Evolutionary conservation across 208 protist genomes (phyloP).

Genomic region (Leishmania braziliensis): DNA sequence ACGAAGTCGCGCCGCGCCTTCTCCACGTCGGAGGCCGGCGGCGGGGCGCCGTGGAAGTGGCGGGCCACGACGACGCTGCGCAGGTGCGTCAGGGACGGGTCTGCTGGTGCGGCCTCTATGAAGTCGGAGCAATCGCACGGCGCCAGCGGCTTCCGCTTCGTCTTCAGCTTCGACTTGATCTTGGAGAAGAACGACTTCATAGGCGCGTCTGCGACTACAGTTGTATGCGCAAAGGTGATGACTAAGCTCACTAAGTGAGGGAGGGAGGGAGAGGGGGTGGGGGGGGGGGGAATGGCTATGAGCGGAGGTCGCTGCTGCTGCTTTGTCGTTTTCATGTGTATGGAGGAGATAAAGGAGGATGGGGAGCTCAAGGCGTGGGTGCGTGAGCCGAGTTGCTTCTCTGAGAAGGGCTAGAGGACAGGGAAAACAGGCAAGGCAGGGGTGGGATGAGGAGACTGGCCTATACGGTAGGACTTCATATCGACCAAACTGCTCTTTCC

Average conservation of each 20-base stretch:
- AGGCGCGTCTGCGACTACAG: background rate
- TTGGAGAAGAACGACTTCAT: conserved; percentile 77
- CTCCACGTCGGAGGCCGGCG: conserved; percentile 26
- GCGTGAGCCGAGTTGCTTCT: background rate
- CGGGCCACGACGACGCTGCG: conserved; percentile 48
- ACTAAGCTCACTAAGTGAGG: background rate
- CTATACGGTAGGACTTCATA: background rate
- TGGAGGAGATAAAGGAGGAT: background rate
- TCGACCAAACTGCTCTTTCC: background rate
- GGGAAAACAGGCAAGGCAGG: background rate
- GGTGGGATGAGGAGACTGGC: background rate
- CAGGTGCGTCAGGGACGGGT: conserved; percentile 45
- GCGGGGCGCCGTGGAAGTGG: conserved; percentile 25
- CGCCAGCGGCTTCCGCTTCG: conserved; percentile 44
- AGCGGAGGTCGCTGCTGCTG: background rate
- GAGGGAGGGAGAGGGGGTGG: background rate
- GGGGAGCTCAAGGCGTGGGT: background rate
- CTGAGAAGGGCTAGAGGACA: background rate
- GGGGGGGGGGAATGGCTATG: conserved; percentile 8
- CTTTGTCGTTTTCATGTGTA: background rate
- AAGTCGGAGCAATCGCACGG: conserved; percentile 75
- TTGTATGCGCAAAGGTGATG: conserved; percentile 3
- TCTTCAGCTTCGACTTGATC: conserved; percentile 46
- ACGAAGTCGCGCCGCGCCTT: conserved; percentile 36
- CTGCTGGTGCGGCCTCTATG: conserved; percentile 37